Evolutionary conservation across 495 filamentous ascomycete genomes (phyloP), one percentile per base, ranked within the genome.

Genomic region (Lasiosphaeria ovina): DNA sequence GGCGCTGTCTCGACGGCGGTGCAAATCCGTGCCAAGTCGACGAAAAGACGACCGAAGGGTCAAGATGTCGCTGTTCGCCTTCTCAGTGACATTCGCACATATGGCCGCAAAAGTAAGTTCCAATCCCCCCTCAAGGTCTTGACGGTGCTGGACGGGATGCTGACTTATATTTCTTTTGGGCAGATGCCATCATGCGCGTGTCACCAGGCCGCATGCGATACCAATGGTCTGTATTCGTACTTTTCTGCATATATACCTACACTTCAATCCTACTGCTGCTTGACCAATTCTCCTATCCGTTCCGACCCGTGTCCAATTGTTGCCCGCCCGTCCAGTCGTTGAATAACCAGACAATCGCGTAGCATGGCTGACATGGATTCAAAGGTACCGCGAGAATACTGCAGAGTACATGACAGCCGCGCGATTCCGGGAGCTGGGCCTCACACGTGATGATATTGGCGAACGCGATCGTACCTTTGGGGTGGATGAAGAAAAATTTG

Each of bases 11-110:
- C 47, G 47, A 45, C 58, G 11, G 31, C 63, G 45, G 48, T 60
- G 42, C 72, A 74, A 55, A 52, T 61, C 32, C 72, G 72, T 48
- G 63, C 65, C 33, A 71, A 69, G 63, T 69, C 69, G 40, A 62
- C 57, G 45, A 11, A 45, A n/a, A 35, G 63, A 14, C 65, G 66
- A 31, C 66, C 65, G 2, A 55, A 53, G 16, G 72, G 73, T 49
- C 73, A 73, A 54, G 77, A 76, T 51, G 77, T 89, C 35, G 78
- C 84, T 24, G 87, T 88, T 55, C 80, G 81, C 54, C 73, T 90
- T 58, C 70, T 85, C 6, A 66, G 79, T 61, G 83, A 89, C 66
- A 80, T 89, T 31, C 77, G 74, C 51, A 76, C 75, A 47, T 88
- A 82, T 67, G 88, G 87, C 11, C 76, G 79, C 59, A 80, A 79